Percentiles rank a stretch among this genome's conserved stretches.
phyloP scores from a whole-genome alignment of 2,329 filamentous ascomycete genomes.

The Madurella fahalii region DNA sequence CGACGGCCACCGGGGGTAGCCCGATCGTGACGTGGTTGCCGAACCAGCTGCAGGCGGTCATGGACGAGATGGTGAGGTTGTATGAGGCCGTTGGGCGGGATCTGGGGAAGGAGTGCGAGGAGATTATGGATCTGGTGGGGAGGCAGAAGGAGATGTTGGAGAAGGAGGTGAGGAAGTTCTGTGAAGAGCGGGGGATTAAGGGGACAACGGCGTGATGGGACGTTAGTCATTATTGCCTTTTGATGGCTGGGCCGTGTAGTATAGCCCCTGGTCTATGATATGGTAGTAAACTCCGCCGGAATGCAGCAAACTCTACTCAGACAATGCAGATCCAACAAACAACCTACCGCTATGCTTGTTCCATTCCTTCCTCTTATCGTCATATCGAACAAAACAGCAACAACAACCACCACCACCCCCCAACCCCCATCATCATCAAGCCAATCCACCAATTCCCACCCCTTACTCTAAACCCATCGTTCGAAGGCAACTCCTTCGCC shows the following conservation, averaged over 20 bases:
- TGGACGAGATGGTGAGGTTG: conserved; percentile 65
- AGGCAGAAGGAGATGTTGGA: conserved; percentile 12
- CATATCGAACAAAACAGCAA: too few relatives aligned
- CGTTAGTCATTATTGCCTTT: conserved; percentile 21
- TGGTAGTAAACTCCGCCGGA: neutral
- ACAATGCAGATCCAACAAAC: too few relatives aligned
- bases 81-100: conserved; percentile 16
- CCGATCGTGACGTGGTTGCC: conserved; percentile 83
- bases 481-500: conserved; percentile 47
- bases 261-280: neutral
- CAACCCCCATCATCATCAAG: neutral
- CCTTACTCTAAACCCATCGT: neutral
- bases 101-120: conserved; percentile 6
- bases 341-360: too few relatives aligned
- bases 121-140: conserved; percentile 14
- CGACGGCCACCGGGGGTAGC: conserved; percentile 74
- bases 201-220: neutral
- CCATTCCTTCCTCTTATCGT: too few relatives aligned
- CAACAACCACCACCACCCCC: neutral
- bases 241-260: neutral
- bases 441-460: neutral
- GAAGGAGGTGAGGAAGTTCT: conserved; percentile 29
- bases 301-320: too few relatives aligned
- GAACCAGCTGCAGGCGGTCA: conserved; percentile 72
- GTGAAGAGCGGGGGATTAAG: conserved; percentile 13